Evolutionary conservation across 306 rosid genomes (phyloP).

Genomic region (Citrullus amarus): DNA sequence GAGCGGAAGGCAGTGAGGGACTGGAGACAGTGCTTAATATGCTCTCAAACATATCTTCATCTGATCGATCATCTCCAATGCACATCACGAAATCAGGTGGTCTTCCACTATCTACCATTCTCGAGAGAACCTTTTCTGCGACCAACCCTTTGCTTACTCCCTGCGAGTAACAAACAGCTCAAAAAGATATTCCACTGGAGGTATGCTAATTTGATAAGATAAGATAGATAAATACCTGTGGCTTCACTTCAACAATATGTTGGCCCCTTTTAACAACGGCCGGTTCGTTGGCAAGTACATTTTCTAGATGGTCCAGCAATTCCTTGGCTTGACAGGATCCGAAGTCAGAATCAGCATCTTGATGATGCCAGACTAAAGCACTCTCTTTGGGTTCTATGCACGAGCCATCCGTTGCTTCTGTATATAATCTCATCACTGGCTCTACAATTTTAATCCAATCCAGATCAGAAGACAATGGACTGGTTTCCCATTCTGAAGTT

Average conservation of each 20-base stretch:
- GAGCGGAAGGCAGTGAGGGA: conserved; percentile 5
- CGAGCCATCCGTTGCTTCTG: conserved; percentile 15
- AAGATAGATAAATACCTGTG: conserved; percentile 2
- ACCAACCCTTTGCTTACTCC: conserved; percentile 18
- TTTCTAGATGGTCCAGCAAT: conserved; percentile 16
- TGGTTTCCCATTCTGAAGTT: conserved; percentile 15
- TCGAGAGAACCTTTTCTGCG: conserved; percentile 13
- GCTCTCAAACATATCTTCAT: conserved; percentile 19
- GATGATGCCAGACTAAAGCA: conserved; percentile 18
- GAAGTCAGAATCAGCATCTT: conserved; percentile 17
- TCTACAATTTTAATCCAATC: conserved; percentile 15
- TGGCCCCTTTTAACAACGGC: conserved; percentile 15
- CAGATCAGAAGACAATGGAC: conserved; percentile 11
- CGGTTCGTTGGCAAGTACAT: conserved; percentile 15
- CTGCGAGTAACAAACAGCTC: conserved; percentile 5
- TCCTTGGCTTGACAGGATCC: conserved; percentile 20
- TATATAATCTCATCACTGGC: conserved; percentile 13
- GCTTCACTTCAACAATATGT: conserved; percentile 15
- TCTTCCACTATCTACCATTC: conserved; percentile 10
- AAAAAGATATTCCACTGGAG: neutral
- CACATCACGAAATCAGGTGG: conserved; percentile 19
- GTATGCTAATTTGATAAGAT: neutral
- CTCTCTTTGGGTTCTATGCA: conserved; percentile 17
- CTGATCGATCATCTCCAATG: conserved; percentile 18
- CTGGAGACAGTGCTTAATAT: conserved; percentile 12